A percentile compares a stretch with the other conserved stretches of the same genome.
Conservation (phyloP, 192 early-diverging fungal species). For the Coemansia erecta region DNA sequence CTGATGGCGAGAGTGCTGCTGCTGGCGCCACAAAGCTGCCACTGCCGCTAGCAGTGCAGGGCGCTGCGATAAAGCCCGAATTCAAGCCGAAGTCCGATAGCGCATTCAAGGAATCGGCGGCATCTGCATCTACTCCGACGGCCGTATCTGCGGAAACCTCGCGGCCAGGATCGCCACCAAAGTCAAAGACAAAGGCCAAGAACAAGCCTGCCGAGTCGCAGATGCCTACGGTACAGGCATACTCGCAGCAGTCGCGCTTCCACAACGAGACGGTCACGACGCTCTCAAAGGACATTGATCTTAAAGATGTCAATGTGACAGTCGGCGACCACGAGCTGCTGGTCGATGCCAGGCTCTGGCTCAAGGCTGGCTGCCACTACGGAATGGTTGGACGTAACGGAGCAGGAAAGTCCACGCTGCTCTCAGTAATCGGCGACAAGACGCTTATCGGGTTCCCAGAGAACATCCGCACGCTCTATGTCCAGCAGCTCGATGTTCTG, state of each 20-base stretch:
- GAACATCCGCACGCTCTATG: conserved; percentile 76
- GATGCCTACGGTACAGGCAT: conserved; percentile 59
- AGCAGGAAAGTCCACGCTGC: conserved; percentile 91
- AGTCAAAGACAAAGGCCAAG: conserved; percentile 20
- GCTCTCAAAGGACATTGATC: conserved; percentile 75
- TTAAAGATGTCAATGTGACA: conserved; percentile 73
- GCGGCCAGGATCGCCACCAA: conserved; percentile 5
- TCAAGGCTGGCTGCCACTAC: conserved; percentile 75
- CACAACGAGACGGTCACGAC: conserved; percentile 78
- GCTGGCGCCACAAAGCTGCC: conserved; percentile 14
- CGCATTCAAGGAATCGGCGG: background rate
- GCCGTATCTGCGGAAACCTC: background rate
- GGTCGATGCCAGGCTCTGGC: conserved; percentile 69
- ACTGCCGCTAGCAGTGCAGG: conserved; percentile 5
- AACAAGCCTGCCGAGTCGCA: conserved; percentile 36
- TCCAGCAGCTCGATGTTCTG: conserved; percentile 73
- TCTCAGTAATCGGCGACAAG: conserved; percentile 90
- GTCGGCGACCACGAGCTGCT: conserved; percentile 70
- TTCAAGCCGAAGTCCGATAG: background rate
- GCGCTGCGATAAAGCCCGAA: background rate
- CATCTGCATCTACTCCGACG: background rate
- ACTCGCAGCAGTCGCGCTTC: conserved; percentile 81
- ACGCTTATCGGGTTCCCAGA: conserved; percentile 77
- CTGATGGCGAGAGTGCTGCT: conserved; percentile 3
- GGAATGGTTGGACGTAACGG: conserved; percentile 92